Evolutionary conservation across 768 basidiomycete species (phyloP), one percentile per base, ranked within the genome.

Genomic region (Auricularia sp.): DNA sequence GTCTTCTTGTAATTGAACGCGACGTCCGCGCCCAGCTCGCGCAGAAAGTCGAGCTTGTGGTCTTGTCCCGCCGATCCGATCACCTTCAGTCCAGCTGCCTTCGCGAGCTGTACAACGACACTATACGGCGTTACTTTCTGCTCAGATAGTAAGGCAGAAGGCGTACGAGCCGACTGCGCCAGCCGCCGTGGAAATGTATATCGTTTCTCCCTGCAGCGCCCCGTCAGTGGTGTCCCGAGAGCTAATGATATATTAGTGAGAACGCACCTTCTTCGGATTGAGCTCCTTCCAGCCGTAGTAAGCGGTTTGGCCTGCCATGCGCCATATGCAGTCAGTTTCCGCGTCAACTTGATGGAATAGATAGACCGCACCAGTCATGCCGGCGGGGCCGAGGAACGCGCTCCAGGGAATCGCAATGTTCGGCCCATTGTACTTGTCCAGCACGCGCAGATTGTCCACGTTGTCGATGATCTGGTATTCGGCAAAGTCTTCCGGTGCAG

Each of bases 81-180:
- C 63, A 80, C 79, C 58, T 75, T 75, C 44, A 80, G 68, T 0
- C 78, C 79, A 1, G 76, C 71, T 0, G 63, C 63, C 69, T 80
- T 79, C 14, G 79, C 78, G 43, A 78, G 66, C 66, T 78, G 75
- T 60, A 76, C 73, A 18, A 51, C 47, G 18, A 51, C 18, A 0
- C 47, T 51, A 11, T 11, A 11, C 3, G 18, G 11, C 18, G 43
- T 44, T 18, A 44, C 11, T 11, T 10, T 44, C 18, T 44, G 43
- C 43, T 11, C 43, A 44, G 43, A 44, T 18, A 14, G 12, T 14
- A 7, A 42, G 12, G 39, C 39, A 51, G 5, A 18, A 7, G 0
- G 75, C 84, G 56, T 70, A 85, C 83, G 83, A 82, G 66, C 87
- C 88, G 35, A 90, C 87, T 14, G 85, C 54, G 68, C 80, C 80